Base-by-base conservation (phyloP, 1,284 basidiomycete genomes). In the Gymnopus androsaceus region DNA sequence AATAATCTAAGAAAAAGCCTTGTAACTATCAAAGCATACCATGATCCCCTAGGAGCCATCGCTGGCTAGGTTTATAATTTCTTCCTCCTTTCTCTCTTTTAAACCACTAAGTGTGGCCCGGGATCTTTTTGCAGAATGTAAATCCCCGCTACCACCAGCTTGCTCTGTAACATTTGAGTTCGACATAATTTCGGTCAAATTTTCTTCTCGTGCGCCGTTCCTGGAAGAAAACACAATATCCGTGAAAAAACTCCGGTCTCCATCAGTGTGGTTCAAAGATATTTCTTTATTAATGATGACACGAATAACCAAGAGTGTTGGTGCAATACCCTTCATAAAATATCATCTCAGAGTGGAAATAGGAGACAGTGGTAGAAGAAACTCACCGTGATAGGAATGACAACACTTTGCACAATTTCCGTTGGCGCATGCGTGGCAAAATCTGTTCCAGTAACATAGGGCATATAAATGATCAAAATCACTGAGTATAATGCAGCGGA, bases 321-420 rank as follows among this genome's bases (percentile, higher is more conserved):
- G 45, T 30, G 45, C 45, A 31, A 47, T 47, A 30, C 45, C 45
- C 45, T 47, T 12, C 34, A n/a, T 11, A 11, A n/a, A 41, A 15
- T 8, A 41, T 19, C 27, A 47, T 11, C 21, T 12, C 45, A 47
- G 4, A 27, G 45, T 12, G 19, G 12, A 45, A 25, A 19, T 45
- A 12, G 6, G 14, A 45, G 23, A 23, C 23, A 19, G 31, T 8
- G 12, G 23, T 19, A 25, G 14, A 46, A 27, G 11, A 41, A 3
- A 46, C 45, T 17, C 19, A 47, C 45, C 25, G 45, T 47, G 27
- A 47, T 47, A 47, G 45, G 45, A 21, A 47, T 47, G 15, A 47
- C 45, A 47, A 47, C 45, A 30, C 45, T 47, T 17, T 47, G 45
- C 25, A 47, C 45, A 30, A 47, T 47, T 15, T 47, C 27, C 0